Percentiles rank a stretch among this genome's conserved stretches.
Evolutionary conservation across 306 rosid species (phyloP).

Genomic region (Quercus aquifolioides): DNA sequence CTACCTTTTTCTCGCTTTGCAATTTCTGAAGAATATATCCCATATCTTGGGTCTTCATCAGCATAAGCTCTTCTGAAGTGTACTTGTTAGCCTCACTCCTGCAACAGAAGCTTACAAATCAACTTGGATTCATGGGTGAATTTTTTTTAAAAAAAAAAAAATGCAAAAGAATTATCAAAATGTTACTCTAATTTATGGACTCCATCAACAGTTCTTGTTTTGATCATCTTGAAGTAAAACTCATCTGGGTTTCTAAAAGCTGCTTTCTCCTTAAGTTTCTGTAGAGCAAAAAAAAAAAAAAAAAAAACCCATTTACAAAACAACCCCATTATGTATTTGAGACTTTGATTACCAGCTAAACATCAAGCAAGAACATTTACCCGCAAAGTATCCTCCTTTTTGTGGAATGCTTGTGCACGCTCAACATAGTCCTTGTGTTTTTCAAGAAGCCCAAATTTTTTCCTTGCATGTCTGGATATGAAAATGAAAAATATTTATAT

Average conservation of each 20-base stretch:
- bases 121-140: neutral
- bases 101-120: neutral
- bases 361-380: slow-evolving; percentile 24
- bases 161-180: neutral
- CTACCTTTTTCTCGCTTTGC: slow-evolving; percentile 79
- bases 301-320: neutral
- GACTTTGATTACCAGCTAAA: neutral
- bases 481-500: neutral
- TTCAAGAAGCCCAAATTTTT: slow-evolving; percentile 73
- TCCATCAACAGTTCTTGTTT: slow-evolving; percentile 53
- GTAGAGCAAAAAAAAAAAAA: neutral
- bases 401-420: slow-evolving; percentile 72
- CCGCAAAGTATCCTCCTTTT: slow-evolving; percentile 62
- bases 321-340: neutral
- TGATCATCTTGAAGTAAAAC: slow-evolving; percentile 76
- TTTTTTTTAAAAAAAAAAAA: neutral
- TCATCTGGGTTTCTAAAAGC: slow-evolving; percentile 72
- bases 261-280: slow-evolving; percentile 81
- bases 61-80: slow-evolving; percentile 61
- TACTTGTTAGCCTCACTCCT: slow-evolving; percentile 75
- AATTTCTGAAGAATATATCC: slow-evolving; percentile 73
- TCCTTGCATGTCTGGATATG: slow-evolving; percentile 46
- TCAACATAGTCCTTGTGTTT: slow-evolving; percentile 85
- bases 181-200: slow-evolving; percentile 60
- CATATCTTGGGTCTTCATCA: slow-evolving; percentile 83